These are phyloP conservation scores for Cladosporium sp. DNA, from an alignment of 2,329 filamentous ascomycete species.

Conservation along the genomic window DNA sequence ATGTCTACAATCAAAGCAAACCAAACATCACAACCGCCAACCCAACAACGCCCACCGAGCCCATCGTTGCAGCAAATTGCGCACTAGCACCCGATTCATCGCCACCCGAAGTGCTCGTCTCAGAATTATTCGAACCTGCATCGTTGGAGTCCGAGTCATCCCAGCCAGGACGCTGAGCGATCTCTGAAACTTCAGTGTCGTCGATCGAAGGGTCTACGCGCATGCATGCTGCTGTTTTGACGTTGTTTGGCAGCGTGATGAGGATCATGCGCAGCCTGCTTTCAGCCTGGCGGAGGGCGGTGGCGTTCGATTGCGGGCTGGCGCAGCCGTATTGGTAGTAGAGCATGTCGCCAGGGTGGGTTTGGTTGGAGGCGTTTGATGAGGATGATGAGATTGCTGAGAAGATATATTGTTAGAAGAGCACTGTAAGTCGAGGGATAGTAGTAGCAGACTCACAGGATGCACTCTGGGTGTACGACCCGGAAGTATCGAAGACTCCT, in stretches of 20 bases:
- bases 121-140: not conserved
- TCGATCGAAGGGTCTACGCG: conserved; percentile 3
- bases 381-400: not conserved
- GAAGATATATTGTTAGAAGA: not conserved
- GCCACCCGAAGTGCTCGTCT: not conserved
- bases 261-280: not conserved
- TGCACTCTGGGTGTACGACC: not conserved
- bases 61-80: not conserved
- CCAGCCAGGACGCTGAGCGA: not conserved
- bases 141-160: not conserved
- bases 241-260: not conserved
- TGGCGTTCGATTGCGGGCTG: not conserved
- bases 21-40: not conserved
- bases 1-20: not conserved
- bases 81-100: not conserved
- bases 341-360: not conserved
- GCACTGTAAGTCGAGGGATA: not conserved
- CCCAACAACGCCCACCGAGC: not conserved
- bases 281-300: not conserved
- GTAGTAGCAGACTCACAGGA: not conserved
- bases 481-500: not conserved
- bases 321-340: not conserved
- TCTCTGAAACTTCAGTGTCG: not conserved
- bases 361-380: not conserved
- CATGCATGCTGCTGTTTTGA: not conserved